Base-by-base conservation (phyloP, 257 asterid genomes). In the Solanum bukasovii region DNA sequence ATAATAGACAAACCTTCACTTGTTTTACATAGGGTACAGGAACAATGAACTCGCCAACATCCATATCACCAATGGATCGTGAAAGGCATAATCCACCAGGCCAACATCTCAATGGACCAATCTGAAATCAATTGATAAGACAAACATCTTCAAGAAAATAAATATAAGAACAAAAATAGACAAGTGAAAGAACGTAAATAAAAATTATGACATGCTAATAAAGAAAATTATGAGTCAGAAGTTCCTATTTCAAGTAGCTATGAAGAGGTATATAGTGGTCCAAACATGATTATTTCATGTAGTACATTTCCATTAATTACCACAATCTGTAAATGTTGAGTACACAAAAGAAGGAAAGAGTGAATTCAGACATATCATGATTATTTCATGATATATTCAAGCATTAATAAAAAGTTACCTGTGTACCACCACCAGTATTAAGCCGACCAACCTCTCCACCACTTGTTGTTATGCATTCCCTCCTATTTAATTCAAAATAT, bases 391-490 rank as follows among this genome's bases (percentile, higher is more conserved):
- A 37, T 46, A 67, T 16, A 16, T 6, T 21, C 59, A 86, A 86
- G 56, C 25, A 29, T 40, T 27, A 85, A 27, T 8, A 34, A 63
- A 87, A 85, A 49, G 88, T 5, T 92, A 94, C 98, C 96, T 94
- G 95, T 16, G 98, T 95, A 88, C 98, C 98, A 87, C 95, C 94
- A 75, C 98, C 98, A 23, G 96, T 93, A 89, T 94, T 95, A 87
- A 95, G 96, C 61, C 98, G 94, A 52, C 98, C 98, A 71, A 95
- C 98, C 91, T 95, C 98, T 72, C 98, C 98, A 46, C 98, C 98
- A 90, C 96, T 91, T 61, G 94, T 74, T 49, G 94, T 91, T 90
- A 95, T 95, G 35, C 98, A 91, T 85, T 93, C 95, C 92, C 96
- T 93, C 94, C 98, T 95, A 91, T 88, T 89, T 74, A 88, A 91